These are phyloP conservation scores for Orbilia oligospora DNA, from an alignment of 2,329 filamentous ascomycete species.

Conservation along the genomic window DNA sequence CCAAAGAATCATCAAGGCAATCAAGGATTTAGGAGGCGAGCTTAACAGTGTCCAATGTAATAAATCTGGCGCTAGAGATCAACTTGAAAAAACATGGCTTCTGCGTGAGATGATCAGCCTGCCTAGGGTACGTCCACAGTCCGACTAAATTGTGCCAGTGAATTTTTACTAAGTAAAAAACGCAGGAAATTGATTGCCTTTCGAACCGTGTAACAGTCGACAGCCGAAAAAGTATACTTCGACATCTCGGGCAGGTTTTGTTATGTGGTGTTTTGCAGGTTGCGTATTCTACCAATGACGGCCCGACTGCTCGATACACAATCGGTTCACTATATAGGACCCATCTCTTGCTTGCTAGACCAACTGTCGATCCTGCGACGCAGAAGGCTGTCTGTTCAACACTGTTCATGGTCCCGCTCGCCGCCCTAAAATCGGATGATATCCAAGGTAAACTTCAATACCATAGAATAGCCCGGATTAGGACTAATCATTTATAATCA, in stretches of 20 bases:
- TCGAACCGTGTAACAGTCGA: constrained; percentile 47
- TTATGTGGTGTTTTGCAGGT: constrained; percentile 55
- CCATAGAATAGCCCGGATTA: background rate
- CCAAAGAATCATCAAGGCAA: constrained; percentile 54
- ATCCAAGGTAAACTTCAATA: constrained; percentile 41
- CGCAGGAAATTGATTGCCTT: constrained; percentile 49
- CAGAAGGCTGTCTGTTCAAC: constrained; percentile 57
- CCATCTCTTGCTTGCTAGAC: constrained; percentile 50
- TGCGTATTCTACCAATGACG: constrained; percentile 46
- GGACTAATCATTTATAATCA: background rate
- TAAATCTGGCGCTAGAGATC: constrained; percentile 45
- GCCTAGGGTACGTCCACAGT: constrained; percentile 36
- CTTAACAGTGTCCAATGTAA: constrained; percentile 55
- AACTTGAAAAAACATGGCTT: constrained; percentile 57
- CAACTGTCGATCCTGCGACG: constrained; percentile 56
- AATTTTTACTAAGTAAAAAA: background rate
- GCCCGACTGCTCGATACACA: constrained; percentile 50
- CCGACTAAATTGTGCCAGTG: background rate
- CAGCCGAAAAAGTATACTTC: constrained; percentile 47
- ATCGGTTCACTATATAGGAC: constrained; percentile 54
- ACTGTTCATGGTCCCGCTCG: constrained; percentile 57
- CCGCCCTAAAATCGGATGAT: constrained; percentile 54
- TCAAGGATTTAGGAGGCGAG: constrained; percentile 50
- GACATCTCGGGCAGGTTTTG: constrained; percentile 46
- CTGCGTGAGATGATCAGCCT: constrained; percentile 54